Percentiles rank a stretch among this genome's conserved stretches.
Evolutionary conservation across 192 early-diverging fungal species (phyloP).

Genomic region (Entomortierella beljakovae): DNA sequence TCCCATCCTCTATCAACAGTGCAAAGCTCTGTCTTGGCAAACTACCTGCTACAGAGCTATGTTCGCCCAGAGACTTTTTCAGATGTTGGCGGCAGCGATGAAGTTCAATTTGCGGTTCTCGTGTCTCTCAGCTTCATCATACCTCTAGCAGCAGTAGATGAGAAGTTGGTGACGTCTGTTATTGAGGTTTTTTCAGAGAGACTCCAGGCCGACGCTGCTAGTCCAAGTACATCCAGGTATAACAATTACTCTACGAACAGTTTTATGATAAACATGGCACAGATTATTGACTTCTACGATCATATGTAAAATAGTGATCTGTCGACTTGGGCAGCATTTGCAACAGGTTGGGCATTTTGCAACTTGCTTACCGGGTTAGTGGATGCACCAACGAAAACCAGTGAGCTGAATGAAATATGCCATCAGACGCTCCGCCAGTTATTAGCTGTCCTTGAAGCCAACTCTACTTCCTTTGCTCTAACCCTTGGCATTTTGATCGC

Average conservation of each 20-base stretch:
- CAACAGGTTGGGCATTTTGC: conserved; percentile 54
- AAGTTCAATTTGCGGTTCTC: conserved; percentile 57
- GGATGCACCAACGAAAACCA: conserved; percentile 51
- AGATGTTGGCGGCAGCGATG: conserved; percentile 52
- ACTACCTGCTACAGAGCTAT: conserved; percentile 45
- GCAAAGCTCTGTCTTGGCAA: conserved; percentile 34
- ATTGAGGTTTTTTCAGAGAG: conserved; percentile 37
- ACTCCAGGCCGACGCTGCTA: conserved; percentile 15
- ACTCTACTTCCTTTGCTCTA: conserved; percentile 20
- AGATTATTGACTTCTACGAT: background rate
- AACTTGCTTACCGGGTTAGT: conserved; percentile 46
- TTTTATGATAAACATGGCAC: background rate
- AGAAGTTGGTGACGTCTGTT: conserved; percentile 47
- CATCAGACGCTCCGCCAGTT: conserved; percentile 38
- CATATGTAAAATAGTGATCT: conserved; percentile 17
- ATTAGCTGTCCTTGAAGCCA: conserved; percentile 18
- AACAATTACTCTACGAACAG: background rate
- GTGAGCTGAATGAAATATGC: conserved; percentile 37
- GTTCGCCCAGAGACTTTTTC: conserved; percentile 29
- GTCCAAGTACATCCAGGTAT: conserved; percentile 15
- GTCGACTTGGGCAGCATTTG: conserved; percentile 54
- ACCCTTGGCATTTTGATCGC: conserved; percentile 49
- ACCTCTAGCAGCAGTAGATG: conserved; percentile 48
- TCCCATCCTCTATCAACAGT: conserved; percentile 37
- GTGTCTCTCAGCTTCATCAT: conserved; percentile 53